Percentiles rank a stretch among this genome's conserved stretches.
Conservation (phyloP, 768 basidiomycete species). For the Mycena epipterygia region DNA sequence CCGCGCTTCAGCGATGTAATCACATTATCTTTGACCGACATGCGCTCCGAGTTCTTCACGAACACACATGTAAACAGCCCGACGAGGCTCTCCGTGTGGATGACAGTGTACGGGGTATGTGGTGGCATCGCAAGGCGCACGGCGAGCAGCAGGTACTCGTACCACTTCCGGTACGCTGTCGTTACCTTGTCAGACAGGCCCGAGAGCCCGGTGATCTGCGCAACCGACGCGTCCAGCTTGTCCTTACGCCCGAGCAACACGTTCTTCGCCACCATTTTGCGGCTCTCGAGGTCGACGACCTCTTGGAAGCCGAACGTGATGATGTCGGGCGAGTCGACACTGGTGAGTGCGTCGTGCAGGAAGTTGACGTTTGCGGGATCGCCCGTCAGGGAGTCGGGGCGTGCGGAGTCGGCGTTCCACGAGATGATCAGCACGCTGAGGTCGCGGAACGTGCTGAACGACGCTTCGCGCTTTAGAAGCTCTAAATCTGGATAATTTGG, state of each 20-base stretch:
- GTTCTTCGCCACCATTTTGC: conserved; percentile 93
- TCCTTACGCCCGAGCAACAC: conserved; percentile 86
- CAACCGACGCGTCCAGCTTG: conserved; percentile 62
- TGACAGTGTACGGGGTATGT: conserved; percentile 81
- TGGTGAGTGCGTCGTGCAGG: conserved; percentile 80
- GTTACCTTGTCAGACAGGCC: conserved; percentile 87
- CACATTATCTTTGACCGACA: conserved; percentile 72
- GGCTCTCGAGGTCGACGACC: conserved; percentile 94
- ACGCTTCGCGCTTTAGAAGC: conserved; percentile 77
- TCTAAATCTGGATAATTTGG: conserved; percentile 70
- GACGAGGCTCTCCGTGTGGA: conserved; percentile 90
- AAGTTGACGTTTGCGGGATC: conserved; percentile 83
- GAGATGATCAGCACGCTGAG: conserved; percentile 85
- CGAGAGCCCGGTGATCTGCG: conserved; percentile 50
- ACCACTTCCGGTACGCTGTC: conserved; percentile 89
- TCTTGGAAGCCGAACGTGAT: conserved; percentile 97
- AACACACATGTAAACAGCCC: conserved; percentile 88
- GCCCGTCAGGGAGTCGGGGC: conserved; percentile 79
- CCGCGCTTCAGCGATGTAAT: conserved; percentile 93
- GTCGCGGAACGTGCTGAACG: conserved; percentile 85
- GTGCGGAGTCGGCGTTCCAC: conserved; percentile 94
- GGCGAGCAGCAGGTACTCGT: conserved; percentile 80
- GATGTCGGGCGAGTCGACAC: conserved; percentile 86
- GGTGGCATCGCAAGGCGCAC: conserved; percentile 82
- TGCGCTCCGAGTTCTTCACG: conserved; percentile 75